Conservation (phyloP, 495 filamentous ascomycete genomes). For the Chaetomium cochliodes region DNA sequence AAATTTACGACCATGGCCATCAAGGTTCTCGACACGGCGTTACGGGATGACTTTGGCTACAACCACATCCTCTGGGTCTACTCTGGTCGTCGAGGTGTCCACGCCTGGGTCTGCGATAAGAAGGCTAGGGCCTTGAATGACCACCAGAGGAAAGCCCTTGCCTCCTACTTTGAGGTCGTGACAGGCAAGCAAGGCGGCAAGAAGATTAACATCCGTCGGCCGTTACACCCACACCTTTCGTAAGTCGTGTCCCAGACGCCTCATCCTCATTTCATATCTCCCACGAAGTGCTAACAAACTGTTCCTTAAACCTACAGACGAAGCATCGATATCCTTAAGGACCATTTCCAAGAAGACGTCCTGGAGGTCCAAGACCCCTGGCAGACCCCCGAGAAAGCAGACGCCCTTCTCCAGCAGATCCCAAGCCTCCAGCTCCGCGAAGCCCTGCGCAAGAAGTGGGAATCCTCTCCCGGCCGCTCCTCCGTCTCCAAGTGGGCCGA, state of each 20-base stretch:
- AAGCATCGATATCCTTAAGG: constrained; percentile 76
- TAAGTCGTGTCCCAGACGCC: constrained; percentile 34
- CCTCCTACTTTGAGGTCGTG: constrained; percentile 82
- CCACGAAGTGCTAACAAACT: too few relatives aligned
- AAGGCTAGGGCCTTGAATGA: constrained; percentile 81
- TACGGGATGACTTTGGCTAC: constrained; percentile 94
- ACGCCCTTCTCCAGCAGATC: constrained; percentile 72
- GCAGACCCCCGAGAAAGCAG: constrained; percentile 60
- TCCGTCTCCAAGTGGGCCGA: constrained; percentile 86
- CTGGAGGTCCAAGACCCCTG: constrained; percentile 87
- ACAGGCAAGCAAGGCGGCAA: constrained; percentile 80
- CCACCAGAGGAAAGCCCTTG: constrained; percentile 74
- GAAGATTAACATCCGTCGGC: constrained; percentile 79
- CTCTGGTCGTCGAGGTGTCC: constrained; percentile 89
- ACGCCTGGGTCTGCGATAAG: constrained; percentile 98
- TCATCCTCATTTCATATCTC: not conserved
- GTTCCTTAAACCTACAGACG: constrained; percentile 49
- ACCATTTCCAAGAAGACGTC: constrained; percentile 75
- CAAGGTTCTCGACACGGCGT: constrained; percentile 80
- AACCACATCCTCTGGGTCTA: constrained; percentile 98
- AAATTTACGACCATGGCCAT: constrained; percentile 95
- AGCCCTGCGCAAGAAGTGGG: constrained; percentile 85
- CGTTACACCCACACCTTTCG: constrained; percentile 85
- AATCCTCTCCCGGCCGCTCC: constrained; percentile 69
- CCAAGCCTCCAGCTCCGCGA: constrained; percentile 73